Percentiles rank a stretch among this genome's conserved stretches.
phyloP scores from a whole-genome alignment of 805 yeast genomes.

The Cyberlindnera meyerae region DNA sequence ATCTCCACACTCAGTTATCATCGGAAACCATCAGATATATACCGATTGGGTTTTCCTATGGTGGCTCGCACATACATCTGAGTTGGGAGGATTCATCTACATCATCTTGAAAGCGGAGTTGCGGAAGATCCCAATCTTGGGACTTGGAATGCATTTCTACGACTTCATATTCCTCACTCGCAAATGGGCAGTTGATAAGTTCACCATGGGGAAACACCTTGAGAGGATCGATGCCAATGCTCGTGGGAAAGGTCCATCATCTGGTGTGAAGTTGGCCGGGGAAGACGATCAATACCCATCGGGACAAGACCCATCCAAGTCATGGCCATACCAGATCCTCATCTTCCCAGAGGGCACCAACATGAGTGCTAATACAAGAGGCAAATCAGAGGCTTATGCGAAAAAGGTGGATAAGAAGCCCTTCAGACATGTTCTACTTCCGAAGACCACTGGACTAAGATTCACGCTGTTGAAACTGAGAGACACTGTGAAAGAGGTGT shows the following conservation, averaged over 20 bases:
- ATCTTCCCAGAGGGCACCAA: slow-evolving; percentile 96
- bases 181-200: slow-evolving; percentile 78
- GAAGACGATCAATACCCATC: slow-evolving; percentile 26
- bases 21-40: slow-evolving; percentile 92
- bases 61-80: slow-evolving; percentile 73
- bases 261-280: slow-evolving; percentile 29
- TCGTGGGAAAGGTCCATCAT: slow-evolving; percentile 50
- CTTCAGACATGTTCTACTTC: slow-evolving; percentile 67
- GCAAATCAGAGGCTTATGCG: slow-evolving; percentile 54
- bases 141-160: slow-evolving; percentile 79
- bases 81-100: slow-evolving; percentile 57
- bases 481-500: slow-evolving; percentile 50
- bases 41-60: slow-evolving; percentile 91
- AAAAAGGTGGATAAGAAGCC: slow-evolving; percentile 42
- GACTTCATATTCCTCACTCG: slow-evolving; percentile 76
- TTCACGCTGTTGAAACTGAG: slow-evolving; percentile 54
- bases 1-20: slow-evolving; percentile 52
- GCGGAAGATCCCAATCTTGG: slow-evolving; percentile 64
- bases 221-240: slow-evolving; percentile 56
- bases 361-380: slow-evolving; percentile 58
- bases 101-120: slow-evolving; percentile 79
- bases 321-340: slow-evolving; percentile 63
- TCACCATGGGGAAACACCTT: slow-evolving; percentile 50
- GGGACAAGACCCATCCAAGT: slow-evolving; percentile 26
- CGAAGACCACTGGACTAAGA: slow-evolving; percentile 77